A percentile compares a stretch with the other conserved stretches of the same genome.
Evolutionary conservation across 2,329 filamentous ascomycete genomes (phyloP).

Genomic region (Akanthomyces dipterigenus): DNA sequence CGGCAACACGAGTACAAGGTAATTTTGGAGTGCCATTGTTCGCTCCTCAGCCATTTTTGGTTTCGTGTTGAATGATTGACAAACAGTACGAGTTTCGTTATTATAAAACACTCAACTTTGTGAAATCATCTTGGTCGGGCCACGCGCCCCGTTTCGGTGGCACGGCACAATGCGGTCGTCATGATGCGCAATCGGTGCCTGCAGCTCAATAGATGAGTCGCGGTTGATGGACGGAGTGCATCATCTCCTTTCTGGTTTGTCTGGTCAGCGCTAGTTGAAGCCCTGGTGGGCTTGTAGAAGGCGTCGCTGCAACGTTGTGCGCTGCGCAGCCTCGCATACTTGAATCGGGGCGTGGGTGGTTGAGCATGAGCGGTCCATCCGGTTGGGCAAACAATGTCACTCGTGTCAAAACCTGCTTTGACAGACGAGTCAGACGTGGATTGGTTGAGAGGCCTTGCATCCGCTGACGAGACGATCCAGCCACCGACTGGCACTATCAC

Average conservation of each 20-base stretch:
- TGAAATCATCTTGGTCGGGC: background rate
- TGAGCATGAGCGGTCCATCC: background rate
- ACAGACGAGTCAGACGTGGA: background rate
- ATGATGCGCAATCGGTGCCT: background rate
- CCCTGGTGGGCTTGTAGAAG: background rate
- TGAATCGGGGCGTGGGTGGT: background rate
- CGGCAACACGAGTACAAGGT: background rate
- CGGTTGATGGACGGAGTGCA: background rate
- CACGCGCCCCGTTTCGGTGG: background rate
- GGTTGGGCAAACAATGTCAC: background rate
- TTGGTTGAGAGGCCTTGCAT: background rate
- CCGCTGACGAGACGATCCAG: background rate
- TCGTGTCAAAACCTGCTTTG: background rate
- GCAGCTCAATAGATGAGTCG: background rate
- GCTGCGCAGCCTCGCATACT: background rate
- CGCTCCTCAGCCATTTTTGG: background rate
- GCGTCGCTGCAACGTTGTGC: background rate
- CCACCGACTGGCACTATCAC: background rate
- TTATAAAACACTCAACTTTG: background rate
- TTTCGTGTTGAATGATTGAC: background rate
- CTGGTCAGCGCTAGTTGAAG: background rate
- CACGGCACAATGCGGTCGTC: background rate
- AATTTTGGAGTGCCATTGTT: background rate
- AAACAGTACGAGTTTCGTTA: background rate
- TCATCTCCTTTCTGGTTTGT: background rate